Conservation (phyloP, 2,329 filamentous ascomycete species). For the Plectosphaerella sp. region DNA sequence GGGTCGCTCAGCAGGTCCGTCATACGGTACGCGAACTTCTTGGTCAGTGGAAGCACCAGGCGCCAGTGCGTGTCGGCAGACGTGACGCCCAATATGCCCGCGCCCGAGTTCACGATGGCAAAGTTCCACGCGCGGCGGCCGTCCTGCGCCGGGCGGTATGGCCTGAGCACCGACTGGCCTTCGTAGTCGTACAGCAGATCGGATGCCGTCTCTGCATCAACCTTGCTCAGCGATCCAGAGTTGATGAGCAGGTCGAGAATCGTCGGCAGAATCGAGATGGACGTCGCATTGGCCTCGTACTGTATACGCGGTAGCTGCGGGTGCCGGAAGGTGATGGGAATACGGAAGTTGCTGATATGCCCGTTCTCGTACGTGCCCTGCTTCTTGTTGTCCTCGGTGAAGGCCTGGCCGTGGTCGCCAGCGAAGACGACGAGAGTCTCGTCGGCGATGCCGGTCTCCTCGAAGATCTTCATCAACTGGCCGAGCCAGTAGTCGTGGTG, state of each 20-base stretch:
- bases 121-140: conserved; percentile 35
- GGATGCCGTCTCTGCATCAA: conserved; percentile 24
- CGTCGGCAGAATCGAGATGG: conserved; percentile 38
- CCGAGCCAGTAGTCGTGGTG: conserved; percentile 33
- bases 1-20: conserved; percentile 12
- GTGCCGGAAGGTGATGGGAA: conserved; percentile 39
- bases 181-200: conserved; percentile 38
- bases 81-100: conserved; percentile 14
- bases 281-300: conserved; percentile 31
- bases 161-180: conserved; percentile 40
- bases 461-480: conserved; percentile 31
- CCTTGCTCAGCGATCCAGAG: conserved; percentile 29
- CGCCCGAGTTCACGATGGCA: conserved; percentile 43
- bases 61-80: conserved; percentile 11
- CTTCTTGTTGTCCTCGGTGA: conserved; percentile 31
- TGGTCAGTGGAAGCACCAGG: conserved; percentile 14
- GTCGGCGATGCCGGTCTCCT: conserved; percentile 36
- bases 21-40: conserved; percentile 11
- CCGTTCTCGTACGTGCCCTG: conserved; percentile 34
- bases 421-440: conserved; percentile 40
- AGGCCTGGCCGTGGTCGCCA: conserved; percentile 38
- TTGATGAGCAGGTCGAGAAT: conserved; percentile 38
- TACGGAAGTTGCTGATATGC: conserved; percentile 36
- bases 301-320: conserved; percentile 35
- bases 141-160: conserved; percentile 13